Evolutionary conservation across 352 stramenopile species (phyloP), one percentile per base, ranked within the genome.

Genomic region (Elongisporangium undulatum): DNA sequence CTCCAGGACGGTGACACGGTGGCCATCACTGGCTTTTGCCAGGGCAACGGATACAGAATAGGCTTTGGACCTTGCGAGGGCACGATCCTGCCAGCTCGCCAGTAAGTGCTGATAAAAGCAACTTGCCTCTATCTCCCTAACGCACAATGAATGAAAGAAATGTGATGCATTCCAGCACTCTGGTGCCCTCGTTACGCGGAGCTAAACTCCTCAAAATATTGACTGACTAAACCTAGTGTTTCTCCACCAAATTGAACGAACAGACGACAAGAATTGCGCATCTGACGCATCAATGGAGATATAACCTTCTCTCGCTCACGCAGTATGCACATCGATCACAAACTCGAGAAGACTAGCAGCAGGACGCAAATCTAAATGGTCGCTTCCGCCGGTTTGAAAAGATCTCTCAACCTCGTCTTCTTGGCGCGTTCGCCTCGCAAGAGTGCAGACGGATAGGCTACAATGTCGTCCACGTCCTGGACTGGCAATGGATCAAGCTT

Each of bases 1-100:
- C 77, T 99, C 55, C 76, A 97, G 69, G 96, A 99, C 74, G 92
- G 93, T 49, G 96, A 99, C 72, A 89, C 78, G 16, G 82, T 99
- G 34, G 79, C 89, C n/a, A 87, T 99, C 61, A 81, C 79, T 56
- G 97, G 97, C 16, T 97, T 84, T 55, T 98, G 94, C 70, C 72
- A 97, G 66, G 94, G 89, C 61, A 65, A 97, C 51, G 86, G 87
- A 58, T 89, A 87, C 72, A 86, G 92, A 73, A 95, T 99, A 72
- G 97, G 97, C 49, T 99, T 99, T 89, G 97, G 97, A 23, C 64
- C 81, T 48, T 98, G 94, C 69, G 79, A 85, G 41, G 95, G 90
- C 60, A 97, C 86, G 61, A 81, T 99, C 48, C 69, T 98, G 51
- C 92, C 95, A 22, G 90, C 90, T 45, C 70, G 75, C 64, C 48